Evolutionary conservation across 106 monocot genomes (phyloP).

Genomic region (Allium sativum): DNA sequence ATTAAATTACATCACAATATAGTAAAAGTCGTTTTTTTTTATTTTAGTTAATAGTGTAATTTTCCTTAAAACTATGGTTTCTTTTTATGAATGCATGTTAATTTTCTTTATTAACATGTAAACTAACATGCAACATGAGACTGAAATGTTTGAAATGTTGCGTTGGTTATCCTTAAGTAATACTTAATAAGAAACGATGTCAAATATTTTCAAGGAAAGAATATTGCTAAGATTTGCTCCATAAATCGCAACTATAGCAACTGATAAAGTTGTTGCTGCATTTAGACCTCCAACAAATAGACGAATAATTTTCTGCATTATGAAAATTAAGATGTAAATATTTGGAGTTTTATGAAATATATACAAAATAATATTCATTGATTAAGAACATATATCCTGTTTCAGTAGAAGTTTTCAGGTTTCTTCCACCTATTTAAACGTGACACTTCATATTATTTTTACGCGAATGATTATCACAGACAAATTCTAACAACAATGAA

Average conservation of each 20-base stretch:
- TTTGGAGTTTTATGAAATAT: background rate
- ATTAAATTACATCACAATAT: too few species aligned
- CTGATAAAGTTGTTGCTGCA: slow-evolving; percentile 86
- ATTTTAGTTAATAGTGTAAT: too few species aligned
- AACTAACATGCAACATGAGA: too few species aligned
- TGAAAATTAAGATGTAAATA: background rate
- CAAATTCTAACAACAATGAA: too few species aligned
- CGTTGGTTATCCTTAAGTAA: too few species aligned
- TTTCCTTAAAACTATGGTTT: too few species aligned
- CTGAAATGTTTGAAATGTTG: too few species aligned
- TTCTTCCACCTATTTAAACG: slow-evolving; percentile 89
- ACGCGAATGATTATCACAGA: slow-evolving; percentile 92
- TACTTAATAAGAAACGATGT: too few species aligned
- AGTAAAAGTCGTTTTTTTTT: too few species aligned
- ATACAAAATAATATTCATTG: slow-evolving; percentile 3
- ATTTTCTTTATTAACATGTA: too few species aligned
- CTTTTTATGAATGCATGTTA: too few species aligned
- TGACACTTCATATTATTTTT: slow-evolving; percentile 75
- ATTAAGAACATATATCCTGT: slow-evolving; percentile 70
- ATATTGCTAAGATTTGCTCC: slow-evolving; percentile 91
- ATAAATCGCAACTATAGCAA: slow-evolving; percentile 74
- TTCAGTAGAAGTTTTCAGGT: slow-evolving; percentile 85
- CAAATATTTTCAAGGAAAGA: too few species aligned
- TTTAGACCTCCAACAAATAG: slow-evolving; percentile 83
- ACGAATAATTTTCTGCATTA: slow-evolving; percentile 48